phyloP scores from a whole-genome alignment of 192 early-diverging fungal genomes.

The Martensiomyces pterosporus region DNA sequence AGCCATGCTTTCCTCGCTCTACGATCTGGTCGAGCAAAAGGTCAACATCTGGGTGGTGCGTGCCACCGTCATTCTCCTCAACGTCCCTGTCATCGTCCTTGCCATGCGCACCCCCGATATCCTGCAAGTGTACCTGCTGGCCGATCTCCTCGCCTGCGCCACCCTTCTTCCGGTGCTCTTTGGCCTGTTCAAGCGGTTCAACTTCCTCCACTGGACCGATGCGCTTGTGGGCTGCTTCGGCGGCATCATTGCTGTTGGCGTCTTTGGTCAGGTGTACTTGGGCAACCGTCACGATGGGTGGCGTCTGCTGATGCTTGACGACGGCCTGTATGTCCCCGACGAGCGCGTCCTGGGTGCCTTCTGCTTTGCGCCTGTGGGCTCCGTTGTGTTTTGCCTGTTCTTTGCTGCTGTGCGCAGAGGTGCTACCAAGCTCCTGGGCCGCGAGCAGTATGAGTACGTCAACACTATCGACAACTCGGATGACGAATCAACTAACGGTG shows the following conservation, averaged over 20 bases:
- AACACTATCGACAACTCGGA: conserved; percentile 11
- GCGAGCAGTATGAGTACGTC: conserved; percentile 25
- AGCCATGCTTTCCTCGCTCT: conserved; percentile 62
- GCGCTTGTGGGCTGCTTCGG: conserved; percentile 52
- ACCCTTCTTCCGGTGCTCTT: conserved; percentile 55
- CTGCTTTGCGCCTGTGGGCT: conserved; percentile 50
- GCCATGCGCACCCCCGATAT: conserved; percentile 57
- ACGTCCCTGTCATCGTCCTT: conserved; percentile 52
- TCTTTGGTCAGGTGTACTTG: conserved; percentile 52
- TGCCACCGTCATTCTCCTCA: conserved; percentile 41
- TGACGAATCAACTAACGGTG: neutral
- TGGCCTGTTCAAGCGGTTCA: conserved; percentile 47
- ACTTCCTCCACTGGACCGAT: conserved; percentile 52
- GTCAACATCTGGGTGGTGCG: conserved; percentile 48
- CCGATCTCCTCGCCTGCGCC: conserved; percentile 59
- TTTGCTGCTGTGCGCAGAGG: conserved; percentile 37
- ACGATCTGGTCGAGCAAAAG: conserved; percentile 51
- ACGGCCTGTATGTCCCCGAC: conserved; percentile 52
- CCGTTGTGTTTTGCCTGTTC: conserved; percentile 38
- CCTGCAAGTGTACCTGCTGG: conserved; percentile 57
- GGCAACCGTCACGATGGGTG: conserved; percentile 50
- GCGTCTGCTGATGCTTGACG: conserved; percentile 42
- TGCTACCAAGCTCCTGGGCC: conserved; percentile 20
- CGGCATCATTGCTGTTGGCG: conserved; percentile 50
- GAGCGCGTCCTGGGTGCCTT: conserved; percentile 57